Evolutionary conservation across 2,329 filamentous ascomycete genomes (phyloP), one percentile per base, ranked within the genome.

Genomic region (Parafenestella ontariensis): DNA sequence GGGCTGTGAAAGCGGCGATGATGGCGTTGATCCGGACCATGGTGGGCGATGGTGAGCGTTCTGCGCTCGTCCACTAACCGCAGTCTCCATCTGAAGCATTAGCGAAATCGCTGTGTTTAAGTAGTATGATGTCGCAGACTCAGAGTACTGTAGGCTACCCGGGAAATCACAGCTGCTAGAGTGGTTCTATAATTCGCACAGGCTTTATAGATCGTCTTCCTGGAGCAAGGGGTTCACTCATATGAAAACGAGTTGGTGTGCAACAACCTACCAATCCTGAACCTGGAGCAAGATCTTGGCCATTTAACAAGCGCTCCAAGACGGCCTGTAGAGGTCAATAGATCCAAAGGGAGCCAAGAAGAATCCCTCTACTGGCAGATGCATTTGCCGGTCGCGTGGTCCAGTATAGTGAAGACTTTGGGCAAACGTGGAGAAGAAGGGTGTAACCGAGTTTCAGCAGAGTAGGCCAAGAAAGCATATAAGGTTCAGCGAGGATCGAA

Each of bases 391-490:
- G 23, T 26, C 26, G 17, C 15, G 28, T 52, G 42, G 34, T 4
- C 34, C 13, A 33, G 24, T 18, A 42, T 40, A 26, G 17, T 29
- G 43, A 46, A 41, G 34, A 15, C 26, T 20, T 18, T 24, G 34
- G 18, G 26, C 29, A 17, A 31, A 34, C 31, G 43, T 46, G 15
- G 31, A 49, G 24, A 28, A 34, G 24, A 36, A 13, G 17, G 37
- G 11, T 26, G 40, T 34, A 10, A 33, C 42, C 41, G 24, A 52
- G 43, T 24, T 41, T 41, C 18, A n/a, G 15, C n/a, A 52, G 3
- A 40, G 49, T 51, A 39, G 13, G 48, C 48, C 48, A 45, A 51
- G 48, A 31, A 17, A 21, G 28, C n/a, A 13, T 17, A 51, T n/a
- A 39, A 33, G 42, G 18, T 21, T 42, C 23, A 20, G 18, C 4